Base-by-base conservation (phyloP, 1,284 basidiomycete species). In the Psilocybe mexicana region DNA sequence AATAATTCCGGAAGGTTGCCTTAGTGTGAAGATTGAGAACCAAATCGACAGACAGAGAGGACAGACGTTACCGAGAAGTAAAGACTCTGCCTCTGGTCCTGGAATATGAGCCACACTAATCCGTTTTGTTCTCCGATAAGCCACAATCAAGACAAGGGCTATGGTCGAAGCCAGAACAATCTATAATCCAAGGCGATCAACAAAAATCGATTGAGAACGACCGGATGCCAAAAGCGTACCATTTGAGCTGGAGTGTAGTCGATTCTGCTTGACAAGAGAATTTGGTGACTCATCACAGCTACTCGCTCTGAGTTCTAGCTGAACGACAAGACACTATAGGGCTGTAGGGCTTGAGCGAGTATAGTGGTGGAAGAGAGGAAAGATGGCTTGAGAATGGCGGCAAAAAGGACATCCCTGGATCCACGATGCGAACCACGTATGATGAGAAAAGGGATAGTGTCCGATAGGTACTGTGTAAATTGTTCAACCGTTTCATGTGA, bases 1-100 rank as follows among this genome's bases (percentile, higher is more conserved):
- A 80, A 79, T 30, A 82, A 68, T 62, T 84, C 78, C 25, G 74
- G 74, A 14, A 84, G 69, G 58, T 82, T 80, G 2, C 83, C 82
- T 83, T 46, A 43, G 30, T 40, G 52, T 45, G 18, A 46, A 25
- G 26, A 50, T 35, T 44, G 23, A 44, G 42, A 44, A 18, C 40
- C 33, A 26, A 28, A 30, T 42, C 24, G 11, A 7, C 30, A 24
- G 28, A 24, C 8, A 11, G 23, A 49, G 43, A 23, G 53, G 1
- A 44, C 11, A 33, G 36, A 14, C 23, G 24, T 51, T 59, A 76
- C 78, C 78, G 24, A 78, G 71, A 10, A 72, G 35, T 57, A 76
- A 79, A 4, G 78, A 76, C 52, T 77, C 74, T 38, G 76, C 63
- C 51, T 72, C 65, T 26, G 78, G 78, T 6, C 78, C 78, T 58